These are phyloP conservation scores for Coprinopsis marcescibilis DNA, from an alignment of 768 basidiomycete genomes.

Conservation along the genomic window DNA sequence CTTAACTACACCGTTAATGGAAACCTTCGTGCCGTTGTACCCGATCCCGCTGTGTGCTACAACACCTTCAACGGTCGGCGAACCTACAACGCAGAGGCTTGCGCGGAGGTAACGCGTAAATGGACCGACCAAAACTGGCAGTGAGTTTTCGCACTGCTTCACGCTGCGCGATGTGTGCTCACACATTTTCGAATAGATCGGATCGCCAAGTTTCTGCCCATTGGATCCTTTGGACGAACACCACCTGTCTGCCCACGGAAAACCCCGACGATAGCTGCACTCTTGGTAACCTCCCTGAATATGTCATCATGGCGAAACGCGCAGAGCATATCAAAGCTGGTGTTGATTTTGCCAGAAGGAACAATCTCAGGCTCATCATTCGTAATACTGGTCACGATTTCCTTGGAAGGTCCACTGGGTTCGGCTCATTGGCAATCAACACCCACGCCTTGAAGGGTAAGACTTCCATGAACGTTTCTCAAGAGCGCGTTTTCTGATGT, in stretches of 20 bases:
- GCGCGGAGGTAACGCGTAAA: background rate
- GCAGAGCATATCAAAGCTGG: constrained; percentile 16
- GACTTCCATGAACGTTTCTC: constrained; percentile 9
- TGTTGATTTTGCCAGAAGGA: constrained; percentile 16
- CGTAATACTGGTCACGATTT: constrained; percentile 21
- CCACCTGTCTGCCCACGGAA: constrained; percentile 13
- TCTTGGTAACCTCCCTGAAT: constrained; percentile 12
- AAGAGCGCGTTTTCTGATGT: no score
- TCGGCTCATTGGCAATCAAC: constrained; percentile 8
- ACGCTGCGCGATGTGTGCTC: background rate
- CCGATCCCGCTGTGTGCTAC: constrained; percentile 11
- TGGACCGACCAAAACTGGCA: constrained; percentile 10
- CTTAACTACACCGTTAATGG: constrained; percentile 13
- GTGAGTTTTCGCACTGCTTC: background rate
- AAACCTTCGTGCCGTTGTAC: constrained; percentile 10
- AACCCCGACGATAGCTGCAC: constrained; percentile 10
- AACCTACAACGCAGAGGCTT: constrained; percentile 6
- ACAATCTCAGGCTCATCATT: constrained; percentile 19
- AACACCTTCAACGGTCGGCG: constrained; percentile 9
- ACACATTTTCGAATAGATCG: background rate
- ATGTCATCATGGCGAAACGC: constrained; percentile 15
- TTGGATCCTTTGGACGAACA: constrained; percentile 12
- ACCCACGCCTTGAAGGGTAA: constrained; percentile 10
- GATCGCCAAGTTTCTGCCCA: constrained; percentile 8
- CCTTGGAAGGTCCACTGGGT: constrained; percentile 1